Evolutionary conservation across 495 filamentous ascomycete species (phyloP).

Genomic region (Barbatosphaeria neglecta): DNA sequence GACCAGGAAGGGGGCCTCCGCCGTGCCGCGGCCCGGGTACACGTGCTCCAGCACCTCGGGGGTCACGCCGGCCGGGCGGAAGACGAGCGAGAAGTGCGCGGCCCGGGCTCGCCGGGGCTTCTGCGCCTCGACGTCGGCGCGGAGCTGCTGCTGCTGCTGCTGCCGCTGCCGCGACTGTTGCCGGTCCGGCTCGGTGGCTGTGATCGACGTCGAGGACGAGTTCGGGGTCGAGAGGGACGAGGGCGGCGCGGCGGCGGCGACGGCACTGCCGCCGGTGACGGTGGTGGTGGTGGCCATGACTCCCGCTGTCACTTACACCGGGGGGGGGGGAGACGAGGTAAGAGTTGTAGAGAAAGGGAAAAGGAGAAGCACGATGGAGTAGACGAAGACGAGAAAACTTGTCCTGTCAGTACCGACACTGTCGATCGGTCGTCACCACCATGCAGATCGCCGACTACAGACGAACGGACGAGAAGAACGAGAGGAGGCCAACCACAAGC

Average conservation of each 20-base stretch:
- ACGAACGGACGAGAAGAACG: too few relatives aligned
- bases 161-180: neutral
- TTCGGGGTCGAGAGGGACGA: neutral
- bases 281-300: too few relatives aligned
- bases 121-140: conserved; percentile 16
- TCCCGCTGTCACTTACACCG: too few relatives aligned
- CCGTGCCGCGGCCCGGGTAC: conserved; percentile 60
- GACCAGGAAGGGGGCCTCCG: conserved; percentile 62
- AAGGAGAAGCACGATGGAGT: too few relatives aligned
- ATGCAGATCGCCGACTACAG: too few relatives aligned
- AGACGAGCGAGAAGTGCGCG: conserved; percentile 14
- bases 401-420: too few relatives aligned
- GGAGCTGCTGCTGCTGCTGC: neutral
- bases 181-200: neutral
- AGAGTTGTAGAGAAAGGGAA: too few relatives aligned
- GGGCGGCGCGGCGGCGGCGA: neutral
- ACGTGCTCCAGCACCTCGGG: conserved; percentile 40
- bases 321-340: too few relatives aligned
- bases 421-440: too few relatives aligned
- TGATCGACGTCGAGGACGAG: neutral
- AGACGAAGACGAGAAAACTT: too few relatives aligned
- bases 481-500: too few relatives aligned
- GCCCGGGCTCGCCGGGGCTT: conserved; percentile 4
- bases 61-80: conserved; percentile 27
- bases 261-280: neutral